These are phyloP conservation scores for Ustilago esculenta DNA, from an alignment of 1,284 basidiomycete species.

Conservation along the genomic window DNA sequence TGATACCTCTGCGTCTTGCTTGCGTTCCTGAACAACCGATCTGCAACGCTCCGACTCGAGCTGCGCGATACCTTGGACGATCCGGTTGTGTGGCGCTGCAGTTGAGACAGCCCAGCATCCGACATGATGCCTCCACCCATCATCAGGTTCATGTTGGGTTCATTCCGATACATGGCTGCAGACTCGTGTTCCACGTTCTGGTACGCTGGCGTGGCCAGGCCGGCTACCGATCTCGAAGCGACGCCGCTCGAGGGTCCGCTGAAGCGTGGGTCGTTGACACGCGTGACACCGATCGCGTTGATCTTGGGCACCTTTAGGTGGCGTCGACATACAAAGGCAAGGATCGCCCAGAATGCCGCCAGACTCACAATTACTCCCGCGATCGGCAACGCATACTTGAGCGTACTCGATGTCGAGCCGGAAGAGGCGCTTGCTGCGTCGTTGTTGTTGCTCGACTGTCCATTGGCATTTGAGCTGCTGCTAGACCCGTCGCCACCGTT, in stretches of 20 bases:
- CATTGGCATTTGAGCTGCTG: constrained; percentile 2
- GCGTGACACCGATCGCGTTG: constrained; percentile 32
- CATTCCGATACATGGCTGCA: constrained; percentile 23
- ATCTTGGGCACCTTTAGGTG: constrained; percentile 19
- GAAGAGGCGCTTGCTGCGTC: constrained; percentile 5
- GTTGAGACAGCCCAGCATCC: constrained; percentile 30
- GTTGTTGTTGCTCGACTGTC: constrained; percentile 6
- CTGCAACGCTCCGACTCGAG: constrained; percentile 17
- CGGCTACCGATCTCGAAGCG: background rate
- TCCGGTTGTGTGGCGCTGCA: constrained; percentile 34
- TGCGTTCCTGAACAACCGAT: constrained; percentile 12
- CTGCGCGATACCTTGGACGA: constrained; percentile 19
- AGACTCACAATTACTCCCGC: constrained; percentile 32
- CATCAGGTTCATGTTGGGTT: constrained; percentile 43
- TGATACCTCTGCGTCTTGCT: constrained; percentile 21
- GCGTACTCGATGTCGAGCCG: constrained; percentile 2
- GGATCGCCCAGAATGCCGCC: constrained; percentile 23
- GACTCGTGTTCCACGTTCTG: constrained; percentile 21
- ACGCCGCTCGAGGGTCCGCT: constrained; percentile 5
- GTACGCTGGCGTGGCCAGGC: background rate
- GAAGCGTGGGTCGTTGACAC: constrained; percentile 32
- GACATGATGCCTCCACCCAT: constrained; percentile 37
- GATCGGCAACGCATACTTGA: constrained; percentile 46
- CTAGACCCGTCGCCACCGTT: constrained; percentile 7
- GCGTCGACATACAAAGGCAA: constrained; percentile 17